A percentile compares a stretch with the other conserved stretches of the same genome.
Conservation (phyloP, 192 early-diverging fungal species). For the Coemansia sp. region DNA sequence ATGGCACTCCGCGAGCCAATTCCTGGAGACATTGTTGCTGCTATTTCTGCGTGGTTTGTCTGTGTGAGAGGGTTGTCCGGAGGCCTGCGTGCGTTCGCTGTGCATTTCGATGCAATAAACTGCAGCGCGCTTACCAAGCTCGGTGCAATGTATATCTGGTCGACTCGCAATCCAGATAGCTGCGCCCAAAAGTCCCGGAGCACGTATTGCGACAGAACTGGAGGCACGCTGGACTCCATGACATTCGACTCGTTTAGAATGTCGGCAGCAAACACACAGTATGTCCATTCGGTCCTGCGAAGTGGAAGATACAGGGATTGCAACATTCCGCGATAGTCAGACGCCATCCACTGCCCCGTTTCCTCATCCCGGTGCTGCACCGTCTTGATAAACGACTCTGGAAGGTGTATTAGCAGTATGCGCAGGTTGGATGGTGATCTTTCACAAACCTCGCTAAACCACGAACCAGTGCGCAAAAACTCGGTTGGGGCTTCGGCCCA, state of each 20-base stretch:
- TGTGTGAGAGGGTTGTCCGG: not conserved
- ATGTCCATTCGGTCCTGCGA: slow-evolving; percentile 27
- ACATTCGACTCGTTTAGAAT: slow-evolving; percentile 32
- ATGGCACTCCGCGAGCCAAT: slow-evolving; percentile 18
- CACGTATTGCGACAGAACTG: slow-evolving; percentile 39
- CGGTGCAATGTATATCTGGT: slow-evolving; percentile 42
- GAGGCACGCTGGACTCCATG: slow-evolving; percentile 33
- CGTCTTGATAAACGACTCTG: slow-evolving; percentile 31
- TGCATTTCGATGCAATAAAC: slow-evolving; percentile 28
- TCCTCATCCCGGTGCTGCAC: slow-evolving; percentile 19
- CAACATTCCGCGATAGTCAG: slow-evolving; percentile 46
- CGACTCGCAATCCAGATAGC: slow-evolving; percentile 24
- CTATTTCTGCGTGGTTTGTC: not conserved
- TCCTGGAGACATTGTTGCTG: slow-evolving; percentile 8
- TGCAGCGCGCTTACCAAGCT: slow-evolving; percentile 33
- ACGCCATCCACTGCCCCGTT: slow-evolving; percentile 14
- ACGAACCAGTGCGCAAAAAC: slow-evolving; percentile 31
- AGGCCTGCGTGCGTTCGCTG: not conserved
- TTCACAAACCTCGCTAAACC: slow-evolving; percentile 25
- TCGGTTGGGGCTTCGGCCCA: slow-evolving; percentile 44
- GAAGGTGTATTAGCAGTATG: slow-evolving; percentile 44
- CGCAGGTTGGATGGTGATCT: slow-evolving; percentile 11
- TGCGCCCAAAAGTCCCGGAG: slow-evolving; percentile 51
- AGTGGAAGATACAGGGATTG: slow-evolving; percentile 34
- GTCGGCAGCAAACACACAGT: slow-evolving; percentile 45